Percentiles rank a stretch among this genome's conserved stretches.
phyloP scores from a whole-genome alignment of 495 filamentous ascomycete genomes.

The Aspergillus sparsus region DNA sequence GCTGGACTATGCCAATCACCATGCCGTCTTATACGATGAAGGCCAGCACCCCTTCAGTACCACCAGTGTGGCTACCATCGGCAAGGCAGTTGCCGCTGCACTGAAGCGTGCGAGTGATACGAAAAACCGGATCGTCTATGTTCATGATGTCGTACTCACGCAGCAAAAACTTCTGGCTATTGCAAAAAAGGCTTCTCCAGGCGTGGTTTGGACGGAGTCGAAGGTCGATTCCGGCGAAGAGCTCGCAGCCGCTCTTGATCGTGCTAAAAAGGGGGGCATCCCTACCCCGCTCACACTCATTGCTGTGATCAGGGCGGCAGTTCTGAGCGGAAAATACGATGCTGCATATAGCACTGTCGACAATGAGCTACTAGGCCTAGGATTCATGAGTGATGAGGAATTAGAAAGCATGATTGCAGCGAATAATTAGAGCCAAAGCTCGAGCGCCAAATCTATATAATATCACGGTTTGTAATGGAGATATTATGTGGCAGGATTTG shows the following conservation, averaged over 20 bases:
- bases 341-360: neutral
- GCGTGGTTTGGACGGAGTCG: neutral
- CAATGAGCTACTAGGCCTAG: conserved; percentile 14
- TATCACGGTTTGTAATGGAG: no score
- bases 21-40: neutral
- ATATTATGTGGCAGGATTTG: no score
- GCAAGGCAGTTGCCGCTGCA: conserved; percentile 5
- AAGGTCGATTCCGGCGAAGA: neutral
- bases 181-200: conserved; percentile 5
- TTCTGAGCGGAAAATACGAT: conserved; percentile 7
- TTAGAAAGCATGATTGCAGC: neutral
- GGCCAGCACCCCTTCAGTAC: conserved; percentile 1
- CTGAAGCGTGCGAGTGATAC: conserved; percentile 4
- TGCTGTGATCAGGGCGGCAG: conserved; percentile 3
- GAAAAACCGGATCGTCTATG: conserved; percentile 4
- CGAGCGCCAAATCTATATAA: no score
- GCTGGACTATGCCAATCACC: neutral
- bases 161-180: conserved; percentile 8
- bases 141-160: conserved; percentile 3
- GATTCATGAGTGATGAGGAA: conserved; percentile 2
- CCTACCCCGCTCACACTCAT: neutral
- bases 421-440: no score
- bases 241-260: neutral
- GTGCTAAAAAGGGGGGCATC: neutral
- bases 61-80: conserved; percentile 1